Evolutionary conservation across 2,329 filamentous ascomycete genomes (phyloP), one percentile per base, ranked within the genome.

Genomic region (Aschersonia sp.): DNA sequence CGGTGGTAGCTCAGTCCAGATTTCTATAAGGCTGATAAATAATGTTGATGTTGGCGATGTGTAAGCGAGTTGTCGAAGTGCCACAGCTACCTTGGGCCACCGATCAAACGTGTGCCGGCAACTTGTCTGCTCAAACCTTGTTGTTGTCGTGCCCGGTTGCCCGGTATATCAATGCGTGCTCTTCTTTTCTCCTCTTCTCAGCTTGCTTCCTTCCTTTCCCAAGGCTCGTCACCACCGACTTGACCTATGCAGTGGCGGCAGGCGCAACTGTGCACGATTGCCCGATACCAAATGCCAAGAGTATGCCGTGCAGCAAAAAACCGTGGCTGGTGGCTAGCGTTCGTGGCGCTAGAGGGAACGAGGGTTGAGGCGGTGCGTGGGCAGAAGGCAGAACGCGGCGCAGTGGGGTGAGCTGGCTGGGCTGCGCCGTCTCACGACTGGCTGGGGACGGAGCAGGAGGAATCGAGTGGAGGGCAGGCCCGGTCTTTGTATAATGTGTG

Each of bases 391-490:
- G 35, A 38, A 30, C 38, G 44, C 20, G 43, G 45, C 41, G 48
- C 35, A 38, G 35, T 3, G 20, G 20, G 20, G 20, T 20, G 40
- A 10, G 40, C 40, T 43, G 40, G 40, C 41, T 43, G 45, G 38
- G 44, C 38, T 49, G 50, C 28, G 31, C 42, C 20, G 10, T 31
- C 30, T 46, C 42, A 44, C 47, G 44, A 44, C 45, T 47, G 47
- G 45, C 51, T 53, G 55, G 54, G 55, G 54, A 56, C 54, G 54
- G 54, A 56, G 54, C 51, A 58, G 61, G 61, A 56, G 60, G 61
- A 65, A 65, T 60, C 59, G 61, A 61, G 64, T 64, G 65, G 65
- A 66, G 65, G 65, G 65, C 65, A 65, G 61, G 64, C 62, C 60
- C 51, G 62, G 60, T 61, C 63, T 65, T 66, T 63, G 52, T 66